Percentiles rank a stretch among this genome's conserved stretches.
Evolutionary conservation across 2,329 filamentous ascomycete species (phyloP).

Genomic region (Cladophialophora exuberans): DNA sequence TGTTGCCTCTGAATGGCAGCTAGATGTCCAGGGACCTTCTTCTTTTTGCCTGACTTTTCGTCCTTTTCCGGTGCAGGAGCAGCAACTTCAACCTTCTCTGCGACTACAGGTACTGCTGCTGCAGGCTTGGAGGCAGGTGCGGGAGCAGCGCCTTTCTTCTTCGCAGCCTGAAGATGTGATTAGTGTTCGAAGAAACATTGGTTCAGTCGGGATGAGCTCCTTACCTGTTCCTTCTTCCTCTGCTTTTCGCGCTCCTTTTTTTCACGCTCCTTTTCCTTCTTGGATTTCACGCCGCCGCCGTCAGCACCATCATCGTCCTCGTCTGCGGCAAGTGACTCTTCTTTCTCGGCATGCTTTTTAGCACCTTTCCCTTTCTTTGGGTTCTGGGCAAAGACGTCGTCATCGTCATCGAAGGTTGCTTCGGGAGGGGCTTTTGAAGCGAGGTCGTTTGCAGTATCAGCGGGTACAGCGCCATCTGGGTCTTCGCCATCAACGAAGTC

Average conservation of each 20-base stretch:
- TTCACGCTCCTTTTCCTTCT: constrained; percentile 97
- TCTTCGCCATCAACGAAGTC: constrained; percentile 74
- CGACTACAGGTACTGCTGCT: constrained; percentile 55
- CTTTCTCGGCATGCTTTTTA: constrained; percentile 51
- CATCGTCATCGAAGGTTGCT: constrained; percentile 78
- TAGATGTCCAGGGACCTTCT: constrained; percentile 73
- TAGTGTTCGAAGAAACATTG: not conserved
- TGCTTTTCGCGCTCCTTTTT: constrained; percentile 99
- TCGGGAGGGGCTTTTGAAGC: constrained; percentile 75
- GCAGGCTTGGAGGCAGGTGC: constrained; percentile 60
- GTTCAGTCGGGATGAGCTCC: constrained; percentile 34
- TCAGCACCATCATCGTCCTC: constrained; percentile 59
- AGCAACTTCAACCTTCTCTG: constrained; percentile 51
- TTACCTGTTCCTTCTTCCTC: constrained; percentile 94
- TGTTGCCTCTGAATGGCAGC: constrained; percentile 55
- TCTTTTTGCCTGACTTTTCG: constrained; percentile 87
- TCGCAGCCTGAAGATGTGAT: constrained; percentile 64
- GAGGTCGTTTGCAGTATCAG: constrained; percentile 50
- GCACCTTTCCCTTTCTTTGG: constrained; percentile 65
- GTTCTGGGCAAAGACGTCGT: constrained; percentile 82
- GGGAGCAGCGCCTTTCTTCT: constrained; percentile 71
- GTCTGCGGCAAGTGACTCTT: constrained; percentile 43
- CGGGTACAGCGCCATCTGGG: constrained; percentile 47
- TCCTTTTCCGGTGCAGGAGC: constrained; percentile 66
- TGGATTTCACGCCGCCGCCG: constrained; percentile 77